Evolutionary conservation across 495 filamentous ascomycete species (phyloP), one percentile per base, ranked within the genome.

Genomic region (Penicillium lividum): DNA sequence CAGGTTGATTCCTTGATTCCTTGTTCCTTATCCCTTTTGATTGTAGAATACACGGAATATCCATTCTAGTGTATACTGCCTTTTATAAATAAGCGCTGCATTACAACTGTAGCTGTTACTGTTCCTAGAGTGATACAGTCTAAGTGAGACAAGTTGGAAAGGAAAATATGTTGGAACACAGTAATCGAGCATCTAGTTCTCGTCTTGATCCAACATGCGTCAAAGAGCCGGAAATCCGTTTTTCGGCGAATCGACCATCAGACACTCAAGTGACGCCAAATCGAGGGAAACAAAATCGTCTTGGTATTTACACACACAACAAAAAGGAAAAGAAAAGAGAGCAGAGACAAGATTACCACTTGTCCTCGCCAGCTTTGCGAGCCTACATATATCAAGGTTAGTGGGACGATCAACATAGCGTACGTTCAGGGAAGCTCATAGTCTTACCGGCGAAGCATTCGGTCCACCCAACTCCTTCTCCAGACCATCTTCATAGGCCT

Each of bases 391-490:
- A 9, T 6, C 2, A 40, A 44, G 36, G 44, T 59, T 42, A 54
- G 51, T n/a, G 5, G 30, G 51, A 13, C 2, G 13, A 28, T 43
- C 25, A 16, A 34, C 22, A 31, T 44, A 7, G 51, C 16, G 36
- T 56, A 31, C 45, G 28, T 11, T 46, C 7, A 38, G 16, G 18
- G 15, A 34, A 15, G 30, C 27, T 30, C 38, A n/a, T n/a, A 29
- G 29, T 71, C 80, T 59, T 63, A 81, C 80, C 57, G 63, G 62
- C 43, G 75, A 7, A 58, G 79, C 77, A 60, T 73, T 69, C 22
- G 79, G 70, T 22, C 94, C 94, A 49, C 94, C 95, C 50, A 99
- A 77, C 64, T 97, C 95, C 59, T 82, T 81, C 72, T 93, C 86
- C 56, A 99, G 72, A 28, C 95, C 95, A 57, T 82, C 89, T 56